These are phyloP conservation scores for Myxozyma melibiosi DNA, from an alignment of 805 yeast species.

Conservation along the genomic window DNA sequence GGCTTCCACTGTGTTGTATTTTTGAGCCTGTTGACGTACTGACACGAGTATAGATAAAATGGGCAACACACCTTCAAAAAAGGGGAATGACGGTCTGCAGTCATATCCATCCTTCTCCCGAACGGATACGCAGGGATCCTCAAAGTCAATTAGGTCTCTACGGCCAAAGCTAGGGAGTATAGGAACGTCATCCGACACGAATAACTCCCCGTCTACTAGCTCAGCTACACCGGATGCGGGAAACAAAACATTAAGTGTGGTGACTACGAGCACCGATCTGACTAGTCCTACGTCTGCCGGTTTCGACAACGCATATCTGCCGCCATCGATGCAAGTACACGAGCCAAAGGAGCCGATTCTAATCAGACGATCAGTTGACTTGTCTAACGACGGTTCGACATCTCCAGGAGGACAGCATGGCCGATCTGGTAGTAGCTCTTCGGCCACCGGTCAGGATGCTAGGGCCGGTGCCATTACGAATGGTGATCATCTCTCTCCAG, in stretches of 20 bases:
- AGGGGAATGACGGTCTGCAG: constrained; percentile 34
- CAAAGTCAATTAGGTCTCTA: constrained; percentile 41
- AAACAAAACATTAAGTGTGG: background rate
- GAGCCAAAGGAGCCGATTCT: constrained; percentile 77
- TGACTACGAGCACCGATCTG: background rate
- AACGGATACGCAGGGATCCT: constrained; percentile 47
- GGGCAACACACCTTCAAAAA: constrained; percentile 46
- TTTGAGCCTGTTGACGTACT: background rate
- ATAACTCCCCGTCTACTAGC: background rate
- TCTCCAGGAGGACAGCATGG: background rate
- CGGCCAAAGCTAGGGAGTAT: constrained; percentile 26
- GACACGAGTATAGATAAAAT: constrained; percentile 31
- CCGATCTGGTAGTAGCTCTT: constrained; percentile 5
- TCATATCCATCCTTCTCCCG: constrained; percentile 45
- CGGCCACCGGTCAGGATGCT: background rate
- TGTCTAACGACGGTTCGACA: constrained; percentile 1
- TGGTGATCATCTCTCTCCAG: constrained; percentile 3
- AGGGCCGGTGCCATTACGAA: background rate
- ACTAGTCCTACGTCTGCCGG: background rate
- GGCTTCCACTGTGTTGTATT: background rate
- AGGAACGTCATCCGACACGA: background rate
- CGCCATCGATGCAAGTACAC: constrained; percentile 68
- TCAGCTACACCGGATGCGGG: background rate
- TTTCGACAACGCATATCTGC: constrained; percentile 43
- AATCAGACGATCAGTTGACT: constrained; percentile 44